These are phyloP conservation scores for Bacidia gigantensis DNA, from an alignment of 495 filamentous ascomycete genomes.

Conservation along the genomic window DNA sequence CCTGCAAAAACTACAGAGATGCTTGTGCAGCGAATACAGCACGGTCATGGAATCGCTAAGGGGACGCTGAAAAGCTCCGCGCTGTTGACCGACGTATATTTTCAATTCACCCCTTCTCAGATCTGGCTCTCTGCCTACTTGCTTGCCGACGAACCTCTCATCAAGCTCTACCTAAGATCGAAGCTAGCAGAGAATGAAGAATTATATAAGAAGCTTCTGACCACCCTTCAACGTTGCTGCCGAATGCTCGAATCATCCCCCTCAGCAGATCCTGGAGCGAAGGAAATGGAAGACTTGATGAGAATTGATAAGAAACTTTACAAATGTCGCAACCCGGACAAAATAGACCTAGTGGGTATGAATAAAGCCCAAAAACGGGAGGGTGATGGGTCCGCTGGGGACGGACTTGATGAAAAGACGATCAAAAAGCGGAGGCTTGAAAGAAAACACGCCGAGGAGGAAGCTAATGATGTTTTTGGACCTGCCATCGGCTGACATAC, in stretches of 20 bases:
- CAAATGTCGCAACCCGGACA: slow-evolving; percentile 63
- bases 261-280: slow-evolving; percentile 27
- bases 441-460: slow-evolving; percentile 31
- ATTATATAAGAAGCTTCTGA: slow-evolving; percentile 29
- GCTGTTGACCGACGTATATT: slow-evolving; percentile 82
- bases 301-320: slow-evolving; percentile 58
- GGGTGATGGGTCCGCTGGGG: slow-evolving; percentile 14
- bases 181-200: slow-evolving; percentile 40
- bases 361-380: slow-evolving; percentile 31
- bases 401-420: slow-evolving; percentile 20
- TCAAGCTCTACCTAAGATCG: slow-evolving; percentile 54
- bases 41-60: slow-evolving; percentile 56
- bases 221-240: slow-evolving; percentile 32
- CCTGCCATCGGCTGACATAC: slow-evolving; percentile 5
- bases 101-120: slow-evolving; percentile 88
- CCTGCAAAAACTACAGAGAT: slow-evolving; percentile 6
- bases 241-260: slow-evolving; percentile 26
- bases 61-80: slow-evolving; percentile 64
- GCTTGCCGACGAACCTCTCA: slow-evolving; percentile 58
- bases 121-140: slow-evolving; percentile 75
- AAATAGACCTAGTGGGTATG: slow-evolving; percentile 27
- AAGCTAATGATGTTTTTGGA: slow-evolving; percentile 36
- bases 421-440: slow-evolving; percentile 48
- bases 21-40: slow-evolving; percentile 36
- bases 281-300: slow-evolving; percentile 38